Evolutionary conservation across 768 basidiomycete species (phyloP).

Genomic region (Gymnopilus dilepis): DNA sequence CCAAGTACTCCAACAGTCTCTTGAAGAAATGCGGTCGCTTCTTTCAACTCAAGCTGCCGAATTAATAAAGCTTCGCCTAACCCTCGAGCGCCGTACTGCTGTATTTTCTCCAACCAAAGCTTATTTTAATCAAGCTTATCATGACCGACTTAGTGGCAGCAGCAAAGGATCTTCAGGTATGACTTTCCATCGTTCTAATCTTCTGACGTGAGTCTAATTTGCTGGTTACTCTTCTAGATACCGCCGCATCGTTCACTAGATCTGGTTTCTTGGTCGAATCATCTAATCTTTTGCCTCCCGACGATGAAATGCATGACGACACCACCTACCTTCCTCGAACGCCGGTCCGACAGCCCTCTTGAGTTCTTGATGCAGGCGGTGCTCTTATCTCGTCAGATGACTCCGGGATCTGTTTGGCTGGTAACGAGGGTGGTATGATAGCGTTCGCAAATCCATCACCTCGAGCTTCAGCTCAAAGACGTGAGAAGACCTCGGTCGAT

Average conservation of each 20-base stretch:
- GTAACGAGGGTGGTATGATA: not conserved
- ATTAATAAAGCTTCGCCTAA: not conserved
- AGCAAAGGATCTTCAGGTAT: not conserved
- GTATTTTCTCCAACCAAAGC: slow-evolving; percentile 4
- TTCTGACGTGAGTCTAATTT: not conserved
- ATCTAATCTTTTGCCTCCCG: not conserved
- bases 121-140: not conserved
- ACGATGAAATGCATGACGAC: not conserved
- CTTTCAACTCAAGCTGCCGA: not conserved
- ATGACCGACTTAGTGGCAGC: not conserved
- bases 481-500: slow-evolving; percentile 23
- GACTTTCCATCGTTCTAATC: not conserved
- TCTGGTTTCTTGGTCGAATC: not conserved
- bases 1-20: slow-evolving; percentile 15
- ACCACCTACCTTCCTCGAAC: not conserved
- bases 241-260: not conserved
- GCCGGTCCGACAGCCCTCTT: not conserved
- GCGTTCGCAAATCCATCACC: slow-evolving; percentile 12
- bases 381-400: not conserved
- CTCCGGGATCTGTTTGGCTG: not conserved
- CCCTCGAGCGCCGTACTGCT: slow-evolving; percentile 1
- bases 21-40: slow-evolving; percentile 21
- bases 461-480: not conserved
- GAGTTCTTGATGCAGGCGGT: not conserved
- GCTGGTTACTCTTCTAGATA: not conserved